Evolutionary conservation across 495 filamentous ascomycete species (phyloP), one percentile per base, ranked within the genome.

Genomic region (Bryoglossum gracile): DNA sequence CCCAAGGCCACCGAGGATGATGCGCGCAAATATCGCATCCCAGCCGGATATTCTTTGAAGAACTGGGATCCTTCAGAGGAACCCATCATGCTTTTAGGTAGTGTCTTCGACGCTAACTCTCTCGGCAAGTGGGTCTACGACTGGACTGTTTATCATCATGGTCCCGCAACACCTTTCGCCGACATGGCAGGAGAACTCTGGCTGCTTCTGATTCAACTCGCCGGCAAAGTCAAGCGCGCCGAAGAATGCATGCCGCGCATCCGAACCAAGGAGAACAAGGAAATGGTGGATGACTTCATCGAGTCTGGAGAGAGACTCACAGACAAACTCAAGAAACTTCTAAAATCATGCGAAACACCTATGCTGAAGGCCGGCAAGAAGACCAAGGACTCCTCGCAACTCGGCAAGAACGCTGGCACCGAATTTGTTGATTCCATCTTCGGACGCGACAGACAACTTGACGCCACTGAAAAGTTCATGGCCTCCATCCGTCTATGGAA

Each of bases 111-210:
- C 61, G 87, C 92, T 65, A 95, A 95, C 76, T 94, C 87, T 17
- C 77, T 98, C 13, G 92, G 92, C 60, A 95, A 95, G 68, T 98
- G 92, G 92, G 91, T 98, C 64, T 98, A 95, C 71, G 94, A 98
- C 75, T 98, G 92, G 92, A 96, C 92, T 24, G 87, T 96, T 50
- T 96, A 87, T 70, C 82, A 85, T 64, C 85, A 94, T 55, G 89
- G 89, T 33, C 76, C 88, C 9, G 79, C 78, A 22, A 88, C 87
- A 3, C 87, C 92, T 51, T 89, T 95, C 63, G 80, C 89, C 33
- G 89, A 95, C 50, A 82, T 95, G 62, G 90, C 92, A 16, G 92
- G 92, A 61, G 89, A 96, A 60, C 69, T 98, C 52, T 98, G 92
- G 92, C 78, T 96, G 24, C 72, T 96, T 35, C 75, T 97, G 51